Base-by-base conservation (phyloP, 352 stramenopile genomes). In the Globisporangium camurandrum region DNA sequence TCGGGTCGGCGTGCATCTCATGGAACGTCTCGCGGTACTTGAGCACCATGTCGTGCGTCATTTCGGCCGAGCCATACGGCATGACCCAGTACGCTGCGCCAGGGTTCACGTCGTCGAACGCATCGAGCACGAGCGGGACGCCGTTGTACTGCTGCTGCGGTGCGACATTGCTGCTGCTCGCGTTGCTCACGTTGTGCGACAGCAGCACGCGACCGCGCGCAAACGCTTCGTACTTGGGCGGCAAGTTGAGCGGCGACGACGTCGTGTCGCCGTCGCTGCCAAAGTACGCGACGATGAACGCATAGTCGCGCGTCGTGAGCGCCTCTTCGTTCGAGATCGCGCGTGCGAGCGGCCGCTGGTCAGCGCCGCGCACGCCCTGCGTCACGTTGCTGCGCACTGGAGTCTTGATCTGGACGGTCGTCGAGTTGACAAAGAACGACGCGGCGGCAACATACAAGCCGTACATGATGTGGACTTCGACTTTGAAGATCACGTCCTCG, bases 1-100 rank as follows among this genome's bases (percentile, higher is more conserved):
- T 72, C 5, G 66, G 64, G 42, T 93, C 63, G 36, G 65, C 16
- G n/a, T 85, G 74, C 67, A 95, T 86, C 51, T 96, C 86, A 46
- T 96, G 82, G 51, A 97, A 98, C 8, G 92, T 98, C 71, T 99
- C 96, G 52, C 93, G 84, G 56, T 98, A 98, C 41, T 97, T 96
- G 49, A 88, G 64, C 24, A 80, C 95, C 63, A 94, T 79, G 14
- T 95, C 59, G 44, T 97, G 90, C 9, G 85, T 95, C 8, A 79
- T 45, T 20, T 83, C 54, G 2, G 80, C 66, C 1, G 83, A 89
- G 16, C 63, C 61, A 46, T 78, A 91, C 3, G 83, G 83, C 64
- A 88, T 85, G 20, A 78, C 59, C 84, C 63, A 83, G 61, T 83
- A 94, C 20, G 51, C 73, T 6, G 71, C 57, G 27, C 74, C 71